Base-by-base conservation (phyloP, 1,139 yeast species). In the Scheffersomyces stambukii region DNA sequence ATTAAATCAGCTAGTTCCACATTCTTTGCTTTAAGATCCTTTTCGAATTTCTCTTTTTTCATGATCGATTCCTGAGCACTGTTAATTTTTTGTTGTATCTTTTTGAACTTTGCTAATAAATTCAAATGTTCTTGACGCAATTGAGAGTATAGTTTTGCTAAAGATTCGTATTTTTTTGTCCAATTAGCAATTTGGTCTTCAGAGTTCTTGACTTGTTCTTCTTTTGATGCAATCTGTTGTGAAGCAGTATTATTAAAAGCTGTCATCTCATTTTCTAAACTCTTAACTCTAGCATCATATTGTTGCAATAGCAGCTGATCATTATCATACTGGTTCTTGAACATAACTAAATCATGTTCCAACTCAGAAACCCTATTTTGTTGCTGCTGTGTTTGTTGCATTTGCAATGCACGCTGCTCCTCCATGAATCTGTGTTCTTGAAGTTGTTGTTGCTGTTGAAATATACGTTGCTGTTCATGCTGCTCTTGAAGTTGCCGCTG, bases 41-140 rank as follows among this genome's bases (percentile, higher is more conserved):
- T 77, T 54, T 88, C 96, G 23, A 84, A 62, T 48, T 77, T 77
- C 48, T 88, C 96, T 42, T 89, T 79, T 56, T 80, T 82, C 43
- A 82, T 82, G 38, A 88, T 77, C 0, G 95, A 84, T 54, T 88
- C 96, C 52, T 86, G 95, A 6, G 96, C 96, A 37, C 94, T 82
- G 16, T 89, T 82, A 6, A 93, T 94, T 54, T 84, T 85, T 44
- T 88, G 86, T 56, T 88, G 95, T 32, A 82, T 72, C 43, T 82
- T 81, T 52, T 89, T 89, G 50, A 82, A 82, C 50, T 82, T 82
- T 27, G 84, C 71, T 45, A 89, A 69, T 38, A 88, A 61, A 39
- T 81, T 84, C 50, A 89, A 68, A 54, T 89, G 96, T 54, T 89
- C 96, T 57, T 85, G 94, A 47, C 96, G 81, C 43, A 89, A 68